These are phyloP conservation scores for Podaxis pistillaris DNA, from an alignment of 768 basidiomycete genomes.

Conservation along the genomic window DNA sequence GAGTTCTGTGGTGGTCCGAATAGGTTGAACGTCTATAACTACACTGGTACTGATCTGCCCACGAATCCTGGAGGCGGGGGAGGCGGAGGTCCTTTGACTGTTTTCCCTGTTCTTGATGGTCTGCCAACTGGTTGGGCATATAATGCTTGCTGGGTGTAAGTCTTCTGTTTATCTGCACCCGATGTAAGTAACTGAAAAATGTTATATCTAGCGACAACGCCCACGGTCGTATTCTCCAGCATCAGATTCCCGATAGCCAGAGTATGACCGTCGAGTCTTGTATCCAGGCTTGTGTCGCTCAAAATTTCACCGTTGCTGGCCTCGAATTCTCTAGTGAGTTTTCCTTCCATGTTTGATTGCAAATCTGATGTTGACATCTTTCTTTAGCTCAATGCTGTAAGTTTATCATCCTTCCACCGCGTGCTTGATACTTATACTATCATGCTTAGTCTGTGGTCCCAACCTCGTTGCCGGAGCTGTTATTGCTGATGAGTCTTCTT, in stretches of 20 bases:
- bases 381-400: conserved; percentile 43
- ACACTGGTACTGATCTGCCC: conserved; percentile 58
- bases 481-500: conserved; percentile 44
- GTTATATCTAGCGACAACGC: conserved; percentile 49
- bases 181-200: neutral
- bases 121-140: conserved; percentile 61
- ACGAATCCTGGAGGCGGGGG: conserved; percentile 30
- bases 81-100: conserved; percentile 27
- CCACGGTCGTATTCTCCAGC: conserved; percentile 56
- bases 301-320: conserved; percentile 66
- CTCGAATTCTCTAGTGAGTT: conserved; percentile 61
- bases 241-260: conserved; percentile 24
- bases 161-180: neutral
- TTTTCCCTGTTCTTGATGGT: conserved; percentile 46
- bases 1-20: conserved; percentile 77
- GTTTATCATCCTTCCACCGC: conserved; percentile 15
- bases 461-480: conserved; percentile 61
- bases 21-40: conserved; percentile 66
- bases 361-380: neutral
- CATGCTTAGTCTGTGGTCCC: conserved; percentile 64
- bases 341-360: neutral
- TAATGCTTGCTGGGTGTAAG: conserved; percentile 64
- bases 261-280: conserved; percentile 62
- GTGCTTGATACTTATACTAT: neutral
- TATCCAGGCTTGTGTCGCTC: conserved; percentile 50